phyloP scores from a whole-genome alignment of 768 basidiomycete species.

The Dacryopinax spathularia region DNA sequence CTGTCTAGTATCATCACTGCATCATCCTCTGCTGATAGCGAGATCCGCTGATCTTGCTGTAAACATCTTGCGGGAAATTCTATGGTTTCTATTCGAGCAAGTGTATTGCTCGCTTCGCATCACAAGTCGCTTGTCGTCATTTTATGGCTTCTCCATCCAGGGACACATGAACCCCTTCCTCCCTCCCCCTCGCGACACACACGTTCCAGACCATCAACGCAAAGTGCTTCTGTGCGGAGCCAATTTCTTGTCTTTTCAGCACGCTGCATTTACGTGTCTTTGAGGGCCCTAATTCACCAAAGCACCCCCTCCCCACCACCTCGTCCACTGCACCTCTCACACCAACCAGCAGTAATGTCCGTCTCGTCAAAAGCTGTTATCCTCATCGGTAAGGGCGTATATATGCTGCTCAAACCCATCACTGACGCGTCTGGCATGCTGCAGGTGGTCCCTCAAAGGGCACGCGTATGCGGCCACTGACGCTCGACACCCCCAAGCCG shows the following conservation, averaged over 20 bases:
- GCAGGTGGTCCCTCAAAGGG: conserved; percentile 26
- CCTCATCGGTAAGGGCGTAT: conserved; percentile 14
- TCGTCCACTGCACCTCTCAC: conserved; percentile 4
- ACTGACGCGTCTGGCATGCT: not conserved
- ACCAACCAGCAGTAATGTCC: not conserved
- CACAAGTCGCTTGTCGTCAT: not conserved
- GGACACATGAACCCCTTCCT: too few relatives aligned
- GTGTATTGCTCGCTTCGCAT: not conserved
- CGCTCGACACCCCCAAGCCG: conserved; percentile 25
- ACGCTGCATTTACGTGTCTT: not conserved
- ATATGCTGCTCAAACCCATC: not conserved
- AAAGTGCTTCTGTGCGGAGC: too few relatives aligned
- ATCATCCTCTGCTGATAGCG: too few relatives aligned
- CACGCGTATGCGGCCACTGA: conserved; percentile 13
- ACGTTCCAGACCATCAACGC: not conserved
- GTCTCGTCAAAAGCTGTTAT: conserved; percentile 23
- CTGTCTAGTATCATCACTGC: conserved; percentile 1
- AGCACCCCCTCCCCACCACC: not conserved
- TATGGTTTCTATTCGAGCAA: conserved; percentile 3
- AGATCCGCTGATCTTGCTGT: too few relatives aligned
- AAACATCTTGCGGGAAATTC: not conserved
- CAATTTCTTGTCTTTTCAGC: not conserved
- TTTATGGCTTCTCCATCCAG: not conserved
- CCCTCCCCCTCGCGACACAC: conserved; percentile 2
- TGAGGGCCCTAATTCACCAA: not conserved